These are phyloP conservation scores for Aegilops longissima DNA, from an alignment of 176 grass and related monocot genomes.

Conservation along the genomic window DNA sequence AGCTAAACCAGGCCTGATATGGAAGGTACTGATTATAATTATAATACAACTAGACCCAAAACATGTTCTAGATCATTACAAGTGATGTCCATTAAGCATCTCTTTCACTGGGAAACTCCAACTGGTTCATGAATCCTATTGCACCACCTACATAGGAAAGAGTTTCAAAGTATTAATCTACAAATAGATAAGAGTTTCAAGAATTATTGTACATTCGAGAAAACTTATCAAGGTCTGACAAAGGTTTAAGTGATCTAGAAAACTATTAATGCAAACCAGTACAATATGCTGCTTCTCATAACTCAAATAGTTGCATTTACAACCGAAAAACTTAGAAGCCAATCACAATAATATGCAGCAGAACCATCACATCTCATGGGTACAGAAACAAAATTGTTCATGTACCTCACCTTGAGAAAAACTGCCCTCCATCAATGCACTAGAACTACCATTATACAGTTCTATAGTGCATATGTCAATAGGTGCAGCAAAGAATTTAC, in stretches of 20 bases:
- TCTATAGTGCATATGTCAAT: too few relatives aligned
- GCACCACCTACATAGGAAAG: slow-evolving; percentile 56
- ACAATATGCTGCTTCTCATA: background rate
- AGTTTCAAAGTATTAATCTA: slow-evolving; percentile 18
- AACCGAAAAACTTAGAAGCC: background rate
- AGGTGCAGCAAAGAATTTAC: too few relatives aligned
- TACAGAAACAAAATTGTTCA: too few relatives aligned
- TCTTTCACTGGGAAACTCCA: slow-evolving; percentile 71
- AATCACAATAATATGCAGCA: background rate
- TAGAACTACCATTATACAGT: too few relatives aligned
- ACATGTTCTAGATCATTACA: slow-evolving; percentile 32
- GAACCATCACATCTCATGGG: too few relatives aligned
- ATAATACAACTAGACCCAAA: too few relatives aligned
- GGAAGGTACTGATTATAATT: too few relatives aligned
- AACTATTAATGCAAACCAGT: background rate
- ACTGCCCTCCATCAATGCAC: too few relatives aligned
- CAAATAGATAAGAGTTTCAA: background rate
- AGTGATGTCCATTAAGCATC: slow-evolving; percentile 81
- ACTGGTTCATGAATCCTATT: slow-evolving; percentile 89
- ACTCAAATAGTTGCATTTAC: background rate
- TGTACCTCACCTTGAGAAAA: too few relatives aligned
- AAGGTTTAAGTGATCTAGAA: background rate
- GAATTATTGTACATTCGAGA: slow-evolving; percentile 20
- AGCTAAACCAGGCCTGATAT: too few relatives aligned
- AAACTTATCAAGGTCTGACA: background rate